Evolutionary conservation across 208 protist genomes (phyloP).

Genomic region (Plasmodiophora brassicae): DNA sequence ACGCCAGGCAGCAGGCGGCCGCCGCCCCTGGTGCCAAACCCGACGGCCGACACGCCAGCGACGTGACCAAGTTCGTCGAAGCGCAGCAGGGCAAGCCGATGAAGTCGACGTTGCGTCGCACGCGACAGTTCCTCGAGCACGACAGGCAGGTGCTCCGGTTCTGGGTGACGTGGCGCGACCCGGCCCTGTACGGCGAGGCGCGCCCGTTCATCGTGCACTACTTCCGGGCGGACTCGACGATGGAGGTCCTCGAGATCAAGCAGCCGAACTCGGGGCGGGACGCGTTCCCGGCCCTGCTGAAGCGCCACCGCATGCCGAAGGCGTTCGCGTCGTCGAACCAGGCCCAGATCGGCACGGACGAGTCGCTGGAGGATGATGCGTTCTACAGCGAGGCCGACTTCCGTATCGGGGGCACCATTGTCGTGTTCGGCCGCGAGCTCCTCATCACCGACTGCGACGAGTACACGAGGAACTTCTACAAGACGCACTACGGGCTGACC

Average conservation of each 20-base stretch:
- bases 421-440: constrained; percentile 22
- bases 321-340: constrained; percentile 52
- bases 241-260: constrained; percentile 77
- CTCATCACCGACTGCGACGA: background rate
- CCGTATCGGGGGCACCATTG: constrained; percentile 29
- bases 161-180: constrained; percentile 83
- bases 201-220: constrained; percentile 83
- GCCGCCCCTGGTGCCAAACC: background rate
- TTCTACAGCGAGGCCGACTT: constrained; percentile 44
- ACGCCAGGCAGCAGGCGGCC: background rate
- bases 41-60: background rate
- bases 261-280: constrained; percentile 84
- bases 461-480: background rate
- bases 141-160: constrained; percentile 84
- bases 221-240: constrained; percentile 85
- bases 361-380: constrained; percentile 8
- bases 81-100: constrained; percentile 51
- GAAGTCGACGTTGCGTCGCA: constrained; percentile 31
- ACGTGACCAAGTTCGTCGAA: constrained; percentile 44
- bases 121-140: constrained; percentile 69
- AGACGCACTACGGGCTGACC: constrained; percentile 21
- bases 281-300: constrained; percentile 79
- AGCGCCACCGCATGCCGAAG: constrained; percentile 76
- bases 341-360: constrained; percentile 36
- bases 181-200: constrained; percentile 72